These are phyloP conservation scores for Aspergillus alliaceus DNA, from an alignment of 2,329 filamentous ascomycete species.

Conservation along the genomic window DNA sequence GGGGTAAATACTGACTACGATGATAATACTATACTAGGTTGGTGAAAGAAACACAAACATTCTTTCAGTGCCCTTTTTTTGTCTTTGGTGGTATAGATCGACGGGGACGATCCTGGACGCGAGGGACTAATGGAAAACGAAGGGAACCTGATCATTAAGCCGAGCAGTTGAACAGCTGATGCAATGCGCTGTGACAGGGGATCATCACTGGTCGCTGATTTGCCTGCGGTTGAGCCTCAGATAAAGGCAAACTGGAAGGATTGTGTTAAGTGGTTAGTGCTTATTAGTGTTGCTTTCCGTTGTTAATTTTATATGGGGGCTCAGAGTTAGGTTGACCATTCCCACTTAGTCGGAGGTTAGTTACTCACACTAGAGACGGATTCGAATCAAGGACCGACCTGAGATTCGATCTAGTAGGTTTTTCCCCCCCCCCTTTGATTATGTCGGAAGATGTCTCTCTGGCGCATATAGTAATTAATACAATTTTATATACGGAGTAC, in stretches of 20 bases:
- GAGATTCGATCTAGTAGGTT: background rate
- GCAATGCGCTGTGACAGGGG: background rate
- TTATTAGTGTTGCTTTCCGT: background rate
- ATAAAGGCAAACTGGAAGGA: background rate
- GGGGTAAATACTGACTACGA: conserved; percentile 1
- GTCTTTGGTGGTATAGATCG: background rate
- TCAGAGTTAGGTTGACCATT: background rate
- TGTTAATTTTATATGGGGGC: background rate
- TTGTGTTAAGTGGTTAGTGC: background rate
- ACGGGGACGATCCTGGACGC: conserved; percentile 1
- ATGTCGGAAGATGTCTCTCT: too few relatives aligned
- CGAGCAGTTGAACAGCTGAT: background rate
- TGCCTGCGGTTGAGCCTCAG: background rate
- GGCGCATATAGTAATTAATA: too few relatives aligned
- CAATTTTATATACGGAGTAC: too few relatives aligned
- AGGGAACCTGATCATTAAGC: background rate
- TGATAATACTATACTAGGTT: background rate
- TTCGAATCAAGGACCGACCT: background rate
- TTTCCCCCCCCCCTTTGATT: too few relatives aligned
- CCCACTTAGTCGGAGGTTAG: background rate
- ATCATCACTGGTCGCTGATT: background rate
- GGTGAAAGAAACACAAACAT: too few relatives aligned
- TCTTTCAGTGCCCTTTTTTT: background rate
- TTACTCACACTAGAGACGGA: background rate
- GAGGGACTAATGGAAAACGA: background rate